These are phyloP conservation scores for Leccinellum albellum DNA, from an alignment of 768 basidiomycete species.

Conservation along the genomic window DNA sequence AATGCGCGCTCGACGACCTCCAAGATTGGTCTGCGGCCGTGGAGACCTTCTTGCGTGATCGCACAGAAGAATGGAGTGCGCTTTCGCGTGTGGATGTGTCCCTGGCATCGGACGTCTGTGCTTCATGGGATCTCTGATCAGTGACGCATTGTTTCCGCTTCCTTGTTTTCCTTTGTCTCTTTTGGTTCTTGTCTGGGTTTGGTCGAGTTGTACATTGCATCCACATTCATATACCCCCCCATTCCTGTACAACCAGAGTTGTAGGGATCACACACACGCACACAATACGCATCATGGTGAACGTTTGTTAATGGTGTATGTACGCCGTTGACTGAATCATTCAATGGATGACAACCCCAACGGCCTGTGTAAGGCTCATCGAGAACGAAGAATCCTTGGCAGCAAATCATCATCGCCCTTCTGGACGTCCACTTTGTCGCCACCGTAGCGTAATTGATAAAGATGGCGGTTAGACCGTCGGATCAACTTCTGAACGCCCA, in stretches of 20 bases:
- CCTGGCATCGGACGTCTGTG: constrained; percentile 13
- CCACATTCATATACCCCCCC: neutral
- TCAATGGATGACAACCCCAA: neutral
- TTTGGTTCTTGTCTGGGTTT: neutral
- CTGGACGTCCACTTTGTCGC: neutral
- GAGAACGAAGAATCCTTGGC: neutral
- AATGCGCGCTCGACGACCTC: constrained; percentile 32
- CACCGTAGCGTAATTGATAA: neutral
- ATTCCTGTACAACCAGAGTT: neutral
- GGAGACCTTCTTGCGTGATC: constrained; percentile 17
- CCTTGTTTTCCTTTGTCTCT: neutral
- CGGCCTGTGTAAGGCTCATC: neutral
- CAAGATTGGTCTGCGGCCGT: constrained; percentile 24
- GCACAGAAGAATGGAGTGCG: constrained; percentile 15
- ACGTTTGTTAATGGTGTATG: neutral
- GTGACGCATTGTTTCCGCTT: neutral
- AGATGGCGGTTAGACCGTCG: neutral
- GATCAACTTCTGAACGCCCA: neutral
- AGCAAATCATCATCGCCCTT: neutral
- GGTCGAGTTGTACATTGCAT: neutral
- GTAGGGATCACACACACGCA: neutral
- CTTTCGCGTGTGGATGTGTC: constrained; percentile 18
- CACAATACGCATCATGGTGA: neutral
- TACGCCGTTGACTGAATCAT: neutral
- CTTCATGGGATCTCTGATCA: constrained; percentile 24